Base-by-base conservation (phyloP, 768 basidiomycete genomes). In the Hygrophorus pudorinus region DNA sequence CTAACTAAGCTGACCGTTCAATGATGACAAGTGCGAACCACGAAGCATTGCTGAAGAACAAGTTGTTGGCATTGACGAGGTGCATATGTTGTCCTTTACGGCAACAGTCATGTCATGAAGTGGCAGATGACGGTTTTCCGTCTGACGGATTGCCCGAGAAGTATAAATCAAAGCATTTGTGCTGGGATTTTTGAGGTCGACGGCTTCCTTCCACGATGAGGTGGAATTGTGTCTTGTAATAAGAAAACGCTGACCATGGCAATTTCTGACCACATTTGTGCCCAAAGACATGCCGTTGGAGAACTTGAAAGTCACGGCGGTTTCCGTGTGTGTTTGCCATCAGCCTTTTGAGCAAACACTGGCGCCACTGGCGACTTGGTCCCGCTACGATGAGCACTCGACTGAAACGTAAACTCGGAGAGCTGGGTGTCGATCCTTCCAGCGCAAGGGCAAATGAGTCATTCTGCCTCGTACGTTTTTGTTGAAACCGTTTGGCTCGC, bases 31-130 rank as follows among this genome's bases (percentile, higher is more conserved):
- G 30, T 14, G 48, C 50, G 33, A 17, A 85, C 87, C 72, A 47
- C 66, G 61, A 11, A 97, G 72, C 64, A 92, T 84, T 1, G 61
- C 61, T 1, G 90, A 92, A 2, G 87, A 80, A 56, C 89, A 90
- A 30, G 87, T 85, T 3, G 73, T 75, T 0, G 77, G 76, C 53
- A 81, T 67, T 2, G 63, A 62, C 1, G 58, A 48, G 0, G 86
- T 88, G 41, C 81, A 81, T 44, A 97, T 91, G 55, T 88, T 90
- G 51, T 93, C 90, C 61, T 97, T 96, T 40, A 94, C 62, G 0
- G 79, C 88, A 3, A 94, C 62, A 2, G 70, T 61, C 40, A 74
- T 53, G n/a, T 63, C 70, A 13, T 53, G 48, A 14, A 80, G 58
- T 2, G 66, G 49, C 0, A 57, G 57, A 21, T 58, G 50, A 5